A percentile compares a stretch with the other conserved stretches of the same genome.
Evolutionary conservation across 2,329 filamentous ascomycete genomes (phyloP).

Genomic region (Cercospora sesami): DNA sequence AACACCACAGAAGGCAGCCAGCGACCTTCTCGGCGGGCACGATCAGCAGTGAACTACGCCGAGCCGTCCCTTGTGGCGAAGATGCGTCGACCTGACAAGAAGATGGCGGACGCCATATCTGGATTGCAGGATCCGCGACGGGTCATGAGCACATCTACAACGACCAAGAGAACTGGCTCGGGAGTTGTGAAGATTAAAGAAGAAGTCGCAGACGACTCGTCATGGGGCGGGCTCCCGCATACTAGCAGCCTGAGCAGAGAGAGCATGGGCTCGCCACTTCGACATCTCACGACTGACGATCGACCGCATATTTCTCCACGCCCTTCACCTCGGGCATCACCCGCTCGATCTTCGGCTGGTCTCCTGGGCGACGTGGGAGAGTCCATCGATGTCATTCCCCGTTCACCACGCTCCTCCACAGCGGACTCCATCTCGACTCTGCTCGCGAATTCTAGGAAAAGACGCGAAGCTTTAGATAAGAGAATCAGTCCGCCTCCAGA

Average conservation of each 20-base stretch:
- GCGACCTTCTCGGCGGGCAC: conserved; percentile 48
- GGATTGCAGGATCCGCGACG: conserved; percentile 34
- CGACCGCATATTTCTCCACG: conserved; percentile 9
- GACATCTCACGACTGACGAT: conserved; percentile 14
- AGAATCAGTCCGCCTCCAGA: conserved; percentile 8
- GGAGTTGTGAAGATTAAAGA: conserved; percentile 32
- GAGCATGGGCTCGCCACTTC: conserved; percentile 20
- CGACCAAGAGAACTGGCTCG: conserved; percentile 12
- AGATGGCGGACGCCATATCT: conserved; percentile 49
- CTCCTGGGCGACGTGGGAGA: background rate
- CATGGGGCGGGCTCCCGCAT: conserved; percentile 13
- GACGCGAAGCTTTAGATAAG: conserved; percentile 16
- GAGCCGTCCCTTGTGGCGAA: conserved; percentile 52
- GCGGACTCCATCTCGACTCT: conserved; percentile 16
- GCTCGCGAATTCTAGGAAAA: conserved; percentile 20
- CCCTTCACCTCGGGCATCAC: conserved; percentile 7
- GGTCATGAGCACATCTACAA: conserved; percentile 31
- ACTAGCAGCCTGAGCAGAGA: conserved; percentile 8
- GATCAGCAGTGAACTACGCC: conserved; percentile 51
- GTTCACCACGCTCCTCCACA: conserved; percentile 4
- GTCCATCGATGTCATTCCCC: background rate
- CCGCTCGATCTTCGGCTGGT: conserved; percentile 7
- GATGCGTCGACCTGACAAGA: conserved; percentile 51
- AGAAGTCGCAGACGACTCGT: conserved; percentile 34
- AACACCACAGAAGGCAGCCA: conserved; percentile 39